These are phyloP conservation scores for Baudoinia panamericana DNA, from an alignment of 495 filamentous ascomycete genomes.

Conservation along the genomic window DNA sequence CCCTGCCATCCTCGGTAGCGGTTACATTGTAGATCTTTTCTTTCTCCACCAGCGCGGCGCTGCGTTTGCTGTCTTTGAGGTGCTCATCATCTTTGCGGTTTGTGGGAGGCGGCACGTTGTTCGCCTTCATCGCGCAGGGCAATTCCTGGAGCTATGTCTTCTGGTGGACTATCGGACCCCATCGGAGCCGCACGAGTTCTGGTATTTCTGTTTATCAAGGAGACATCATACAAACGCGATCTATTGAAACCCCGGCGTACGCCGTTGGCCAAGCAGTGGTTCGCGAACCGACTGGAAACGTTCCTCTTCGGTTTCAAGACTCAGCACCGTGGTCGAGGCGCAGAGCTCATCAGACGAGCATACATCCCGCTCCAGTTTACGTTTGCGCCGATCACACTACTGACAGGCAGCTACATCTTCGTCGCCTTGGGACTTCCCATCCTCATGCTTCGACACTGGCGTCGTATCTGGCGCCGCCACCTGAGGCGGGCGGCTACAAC, in stretches of 20 bases:
- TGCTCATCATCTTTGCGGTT: conserved; percentile 2
- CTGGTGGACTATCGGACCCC: conserved; percentile 40
- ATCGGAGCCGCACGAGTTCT: conserved; percentile 32
- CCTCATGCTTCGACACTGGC: conserved; percentile 3
- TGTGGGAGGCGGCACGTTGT: conserved; percentile 1
- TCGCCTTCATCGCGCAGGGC: conserved; percentile 8
- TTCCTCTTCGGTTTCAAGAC: conserved; percentile 26
- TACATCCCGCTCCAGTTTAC: conserved; percentile 4
- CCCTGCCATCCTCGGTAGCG: conserved; percentile 5
- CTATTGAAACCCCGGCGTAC: not conserved
- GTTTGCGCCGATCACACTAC: conserved; percentile 7
- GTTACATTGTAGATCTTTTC: conserved; percentile 10
- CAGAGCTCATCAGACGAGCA: not conserved
- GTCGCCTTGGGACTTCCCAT: conserved; percentile 3
- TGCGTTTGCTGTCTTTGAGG: conserved; percentile 9
- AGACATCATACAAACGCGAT: conserved; percentile 29
- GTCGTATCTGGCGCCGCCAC: conserved; percentile 1
- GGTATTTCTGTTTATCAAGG: conserved; percentile 36
- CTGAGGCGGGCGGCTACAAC: conserved; percentile 3
- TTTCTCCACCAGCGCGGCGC: conserved; percentile 12
- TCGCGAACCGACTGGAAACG: conserved; percentile 28
- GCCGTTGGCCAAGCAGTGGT: conserved; percentile 22
- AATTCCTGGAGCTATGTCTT: conserved; percentile 5
- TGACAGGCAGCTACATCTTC: conserved; percentile 4
- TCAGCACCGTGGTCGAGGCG: not conserved